phyloP scores from a whole-genome alignment of 208 protist genomes.

The Naegleria lovaniensis region DNA sequence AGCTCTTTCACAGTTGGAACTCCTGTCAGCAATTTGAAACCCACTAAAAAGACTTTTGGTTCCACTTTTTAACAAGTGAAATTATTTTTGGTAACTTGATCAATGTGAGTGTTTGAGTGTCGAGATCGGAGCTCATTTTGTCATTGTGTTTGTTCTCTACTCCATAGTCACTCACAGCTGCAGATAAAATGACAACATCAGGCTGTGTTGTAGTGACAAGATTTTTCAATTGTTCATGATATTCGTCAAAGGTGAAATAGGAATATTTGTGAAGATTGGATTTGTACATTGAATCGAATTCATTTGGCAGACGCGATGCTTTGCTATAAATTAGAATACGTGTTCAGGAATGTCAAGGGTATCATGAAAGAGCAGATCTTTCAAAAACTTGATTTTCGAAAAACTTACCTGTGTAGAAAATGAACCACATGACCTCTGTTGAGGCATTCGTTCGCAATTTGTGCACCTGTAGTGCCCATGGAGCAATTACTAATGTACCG shows the following conservation, averaged over 20 bases:
- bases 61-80: neutral
- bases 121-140: neutral
- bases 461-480: neutral
- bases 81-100: neutral
- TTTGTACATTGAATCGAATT: neutral
- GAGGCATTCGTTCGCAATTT: neutral
- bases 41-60: neutral
- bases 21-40: neutral
- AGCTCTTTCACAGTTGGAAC: neutral
- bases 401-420: neutral
- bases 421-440: neutral
- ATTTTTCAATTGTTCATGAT: neutral
- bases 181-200: neutral
- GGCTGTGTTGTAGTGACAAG: neutral
- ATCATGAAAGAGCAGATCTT: too few relatives aligned
- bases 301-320: too few relatives aligned
- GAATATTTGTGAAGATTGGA: neutral
- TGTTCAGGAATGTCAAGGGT: too few relatives aligned
- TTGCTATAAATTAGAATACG: too few relatives aligned
- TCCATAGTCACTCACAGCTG: neutral
- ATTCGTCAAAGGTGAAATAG: neutral
- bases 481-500: neutral
- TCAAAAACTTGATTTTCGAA: too few relatives aligned
- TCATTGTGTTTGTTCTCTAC: neutral
- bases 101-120: neutral